Base-by-base conservation (phyloP, 257 asterid species). In the Jacaranda copaia region DNA sequence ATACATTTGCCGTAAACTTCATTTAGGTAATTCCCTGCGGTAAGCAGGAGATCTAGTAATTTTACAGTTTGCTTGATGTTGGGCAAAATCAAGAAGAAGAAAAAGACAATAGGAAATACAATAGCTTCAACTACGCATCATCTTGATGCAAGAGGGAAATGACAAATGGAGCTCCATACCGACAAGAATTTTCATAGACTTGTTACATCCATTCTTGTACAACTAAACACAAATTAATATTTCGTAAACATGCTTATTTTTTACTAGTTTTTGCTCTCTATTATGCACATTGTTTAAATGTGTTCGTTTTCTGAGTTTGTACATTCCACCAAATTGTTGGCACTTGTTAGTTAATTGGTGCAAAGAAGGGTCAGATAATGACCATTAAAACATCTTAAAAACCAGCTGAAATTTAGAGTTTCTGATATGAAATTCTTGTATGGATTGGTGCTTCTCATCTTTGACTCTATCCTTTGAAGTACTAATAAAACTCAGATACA, bases 1-100 rank as follows among this genome's bases (percentile, higher is more conserved):
- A 93, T 76, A 19, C 78, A 60, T 70, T 90, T 84, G 43, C 86
- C 82, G 52, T 74, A 74, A 51, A 90, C 48, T 83, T 87, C 96
- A 52, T 81, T 79, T 32, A 96, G 84, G 78, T 39, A 40, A 72
- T 52, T 77, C 66, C 90, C 99, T 96, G 84, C 73, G 81, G 70
- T 25, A 16, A 82, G 69, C 56, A 70, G 39, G 35, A 48, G 53
- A 77, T 56, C 67, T 67, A 53, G 51, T 70, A 49, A 73, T 59
- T 3, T 10, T 15, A 74, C 18, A 78, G 53, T 38, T 60, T 48
- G 63, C 59, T 71, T 36, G 56, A 53, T 25, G 45, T 14, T 39
- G 15, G 14, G 43, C 72, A 73, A 73, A 12, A 51, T 38, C 14
- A 63, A 18, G 74, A 63, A 18, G 74, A 56, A 58, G n/a, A 18